Conservation (phyloP, 2,329 filamentous ascomycete species). For the Claviceps sorghi region DNA sequence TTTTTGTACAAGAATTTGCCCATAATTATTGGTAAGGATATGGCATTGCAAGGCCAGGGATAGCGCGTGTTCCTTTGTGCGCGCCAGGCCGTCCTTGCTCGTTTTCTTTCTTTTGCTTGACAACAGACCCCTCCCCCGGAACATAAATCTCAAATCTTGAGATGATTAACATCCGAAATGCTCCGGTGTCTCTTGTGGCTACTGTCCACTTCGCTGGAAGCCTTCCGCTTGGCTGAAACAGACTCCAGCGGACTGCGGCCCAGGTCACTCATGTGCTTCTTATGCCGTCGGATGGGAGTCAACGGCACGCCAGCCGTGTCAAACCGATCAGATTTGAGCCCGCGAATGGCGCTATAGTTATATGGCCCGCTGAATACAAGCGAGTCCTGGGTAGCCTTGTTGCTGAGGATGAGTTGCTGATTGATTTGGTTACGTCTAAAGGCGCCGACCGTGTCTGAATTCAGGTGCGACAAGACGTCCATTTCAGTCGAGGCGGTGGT, state of each 20-base stretch:
- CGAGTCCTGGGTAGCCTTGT: conserved; percentile 46
- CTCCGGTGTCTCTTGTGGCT: conserved; percentile 44
- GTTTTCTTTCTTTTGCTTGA: conserved; percentile 14
- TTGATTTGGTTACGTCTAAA: conserved; percentile 59
- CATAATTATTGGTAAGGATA: neutral
- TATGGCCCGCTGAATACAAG: conserved; percentile 47
- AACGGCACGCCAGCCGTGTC: conserved; percentile 52
- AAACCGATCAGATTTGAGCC: conserved; percentile 51
- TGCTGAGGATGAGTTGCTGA: conserved; percentile 44
- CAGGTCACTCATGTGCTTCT: conserved; percentile 29
- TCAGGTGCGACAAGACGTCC: conserved; percentile 43
- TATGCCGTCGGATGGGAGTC: conserved; percentile 49
- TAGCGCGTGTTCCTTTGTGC: conserved; percentile 13
- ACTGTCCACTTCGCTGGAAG: conserved; percentile 26
- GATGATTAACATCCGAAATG: conserved; percentile 39
- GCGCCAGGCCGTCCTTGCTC: conserved; percentile 31
- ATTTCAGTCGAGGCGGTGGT: conserved; percentile 33
- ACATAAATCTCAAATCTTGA: conserved; percentile 25
- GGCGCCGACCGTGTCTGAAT: conserved; percentile 55
- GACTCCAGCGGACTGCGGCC: conserved; percentile 35
- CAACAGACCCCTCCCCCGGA: neutral
- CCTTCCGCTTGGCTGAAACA: conserved; percentile 40
- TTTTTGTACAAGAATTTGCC: neutral
- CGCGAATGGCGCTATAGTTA: conserved; percentile 44
- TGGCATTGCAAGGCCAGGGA: conserved; percentile 27